Evolutionary conservation across 2,329 filamentous ascomycete species (phyloP), one percentile per base, ranked within the genome.

Genomic region (Ophiostoma sp.): DNA sequence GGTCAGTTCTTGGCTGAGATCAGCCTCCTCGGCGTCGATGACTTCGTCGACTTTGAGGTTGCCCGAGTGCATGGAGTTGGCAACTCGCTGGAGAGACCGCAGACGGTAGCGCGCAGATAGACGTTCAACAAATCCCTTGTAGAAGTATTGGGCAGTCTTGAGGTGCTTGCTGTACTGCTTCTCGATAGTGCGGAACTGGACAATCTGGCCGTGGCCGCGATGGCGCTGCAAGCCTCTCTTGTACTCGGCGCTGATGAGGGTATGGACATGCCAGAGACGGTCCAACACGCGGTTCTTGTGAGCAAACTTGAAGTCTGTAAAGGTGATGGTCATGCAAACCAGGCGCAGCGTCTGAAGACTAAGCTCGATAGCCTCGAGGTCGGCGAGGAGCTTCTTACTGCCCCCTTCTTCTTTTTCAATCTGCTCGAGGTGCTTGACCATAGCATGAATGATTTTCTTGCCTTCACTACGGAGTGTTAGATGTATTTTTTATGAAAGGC

Each of bases 141-240:
- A 98, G 77, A 96, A 97, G 74, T 87, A 87, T 78, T 95, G 91
- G 72, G 92, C 90, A 64, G 89, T 89, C 78, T 94, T 96, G 73
- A 98, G 87, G 77, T 96, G 98, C 73, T 87, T 86, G 69, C 89
- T 82, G 77, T 96, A 98, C 72, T 89, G 84, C 78, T 91, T 93
- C 76, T 91, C 89, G 66, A 94, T 81, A 78, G 93, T 95, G 71
- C 93, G 87, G 74, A 87, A 87, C 78, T 87, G 83, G 12, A 89
- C 86, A 5, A 81, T 81, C 70, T 85, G 81, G 67, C 82, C 82
- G 69, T 80, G 78, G 65, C 80, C 78, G 70, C 81, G 80, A 64
- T 87, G 80, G 72, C 83, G 84, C 73, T 82, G 81, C 71, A 94
- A 81, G 68, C 87, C 82, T 75, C 87, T 89, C 75, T 91, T 86